Percentiles rank a stretch among this genome's conserved stretches.
Conservation (phyloP, 768 basidiomycete species). For the Lyophyllum shimeji region DNA sequence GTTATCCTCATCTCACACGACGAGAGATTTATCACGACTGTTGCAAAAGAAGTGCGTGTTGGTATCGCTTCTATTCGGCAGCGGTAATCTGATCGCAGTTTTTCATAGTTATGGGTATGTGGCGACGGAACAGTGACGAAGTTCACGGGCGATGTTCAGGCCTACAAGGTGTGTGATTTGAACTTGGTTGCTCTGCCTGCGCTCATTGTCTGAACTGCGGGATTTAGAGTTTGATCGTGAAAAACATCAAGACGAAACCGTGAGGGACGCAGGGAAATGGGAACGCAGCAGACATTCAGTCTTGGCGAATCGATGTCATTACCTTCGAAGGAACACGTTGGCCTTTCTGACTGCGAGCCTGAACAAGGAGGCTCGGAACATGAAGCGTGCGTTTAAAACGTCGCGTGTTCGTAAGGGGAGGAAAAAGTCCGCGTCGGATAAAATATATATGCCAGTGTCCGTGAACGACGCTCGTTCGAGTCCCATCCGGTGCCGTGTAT, state of each 20-base stretch:
- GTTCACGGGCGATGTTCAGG: slow-evolving; percentile 88
- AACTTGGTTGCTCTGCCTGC: neutral
- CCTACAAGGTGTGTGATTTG: slow-evolving; percentile 70
- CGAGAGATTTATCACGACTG: slow-evolving; percentile 90
- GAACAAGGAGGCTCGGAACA: neutral
- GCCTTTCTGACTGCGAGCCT: too few relatives aligned
- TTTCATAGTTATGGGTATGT: slow-evolving; percentile 85
- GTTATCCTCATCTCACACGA: slow-evolving; percentile 95
- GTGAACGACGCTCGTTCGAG: neutral
- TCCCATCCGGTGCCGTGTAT: neutral
- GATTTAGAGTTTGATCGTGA: slow-evolving; percentile 69
- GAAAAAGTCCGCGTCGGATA: neutral
- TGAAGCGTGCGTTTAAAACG: neutral
- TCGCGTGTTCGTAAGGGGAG: neutral
- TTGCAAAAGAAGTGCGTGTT: slow-evolving; percentile 71
- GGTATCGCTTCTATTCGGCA: neutral
- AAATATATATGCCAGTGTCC: neutral
- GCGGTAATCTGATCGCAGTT: neutral
- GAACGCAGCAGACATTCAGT: neutral
- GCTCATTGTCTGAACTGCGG: slow-evolving; percentile 11
- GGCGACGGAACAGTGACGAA: slow-evolving; percentile 77
- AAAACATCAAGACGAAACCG: slow-evolving; percentile 63
- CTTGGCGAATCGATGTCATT: neutral
- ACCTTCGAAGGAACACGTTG: neutral
- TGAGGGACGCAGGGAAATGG: slow-evolving; percentile 16